Conservation (phyloP, 305 asterid species). For the Fraxinus ornus region DNA sequence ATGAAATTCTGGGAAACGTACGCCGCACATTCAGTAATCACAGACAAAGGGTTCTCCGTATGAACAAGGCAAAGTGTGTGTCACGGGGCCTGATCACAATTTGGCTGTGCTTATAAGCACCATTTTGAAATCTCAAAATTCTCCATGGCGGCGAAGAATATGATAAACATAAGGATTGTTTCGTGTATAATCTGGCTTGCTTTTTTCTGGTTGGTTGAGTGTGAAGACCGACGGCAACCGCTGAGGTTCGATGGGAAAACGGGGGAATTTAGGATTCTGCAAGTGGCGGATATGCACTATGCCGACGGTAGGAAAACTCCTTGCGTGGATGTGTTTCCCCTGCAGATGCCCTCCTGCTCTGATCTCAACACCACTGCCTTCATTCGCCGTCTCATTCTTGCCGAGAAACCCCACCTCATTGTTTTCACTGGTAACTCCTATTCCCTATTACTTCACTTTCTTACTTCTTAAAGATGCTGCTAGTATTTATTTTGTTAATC, state of each 20-base stretch:
- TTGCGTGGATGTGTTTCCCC: constrained; percentile 65
- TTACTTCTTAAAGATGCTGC: not conserved
- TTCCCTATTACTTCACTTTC: not conserved
- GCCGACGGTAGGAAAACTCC: constrained; percentile 67
- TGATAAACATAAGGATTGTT: constrained; percentile 3
- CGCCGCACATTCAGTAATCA: not conserved
- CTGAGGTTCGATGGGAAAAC: constrained; percentile 55
- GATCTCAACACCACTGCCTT: constrained; percentile 89
- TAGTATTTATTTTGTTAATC: not conserved
- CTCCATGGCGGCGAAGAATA: constrained; percentile 12
- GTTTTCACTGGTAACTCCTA: constrained; percentile 60
- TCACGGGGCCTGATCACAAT: not conserved
- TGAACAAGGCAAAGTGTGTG: not conserved
- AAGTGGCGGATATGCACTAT: constrained; percentile 95
- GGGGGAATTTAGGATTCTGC: constrained; percentile 81
- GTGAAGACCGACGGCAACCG: constrained; percentile 24
- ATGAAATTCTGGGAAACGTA: not conserved
- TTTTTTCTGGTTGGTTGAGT: constrained; percentile 26
- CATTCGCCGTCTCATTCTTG: constrained; percentile 55
- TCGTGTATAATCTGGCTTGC: constrained; percentile 22
- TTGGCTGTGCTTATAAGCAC: not conserved
- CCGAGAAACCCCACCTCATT: constrained; percentile 71
- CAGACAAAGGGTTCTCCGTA: not conserved
- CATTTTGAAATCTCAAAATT: not conserved
- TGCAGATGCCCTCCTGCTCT: constrained; percentile 62